These are phyloP conservation scores for Pinus albicaulis DNA, from an alignment of 75 land plant species.

Conservation along the genomic window DNA sequence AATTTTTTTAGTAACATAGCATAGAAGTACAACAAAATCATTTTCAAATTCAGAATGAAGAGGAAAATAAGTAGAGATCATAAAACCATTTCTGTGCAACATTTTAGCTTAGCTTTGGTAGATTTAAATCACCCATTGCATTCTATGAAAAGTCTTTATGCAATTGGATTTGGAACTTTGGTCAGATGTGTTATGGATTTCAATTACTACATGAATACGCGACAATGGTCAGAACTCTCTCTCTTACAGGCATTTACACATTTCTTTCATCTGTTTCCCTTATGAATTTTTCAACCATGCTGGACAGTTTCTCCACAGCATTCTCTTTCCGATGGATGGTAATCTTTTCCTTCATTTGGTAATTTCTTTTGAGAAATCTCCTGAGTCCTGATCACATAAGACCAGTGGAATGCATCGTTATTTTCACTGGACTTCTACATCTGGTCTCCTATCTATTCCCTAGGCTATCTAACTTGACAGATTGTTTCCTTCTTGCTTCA, in stretches of 20 bases:
- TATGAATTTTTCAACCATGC: neutral
- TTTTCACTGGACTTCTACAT: neutral
- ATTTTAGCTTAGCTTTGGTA: neutral
- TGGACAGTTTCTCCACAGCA: neutral
- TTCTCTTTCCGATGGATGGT: neutral
- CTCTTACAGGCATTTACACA: neutral
- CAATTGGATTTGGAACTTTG: neutral
- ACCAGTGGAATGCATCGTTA: neutral
- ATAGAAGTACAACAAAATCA: slow-evolving; percentile 4
- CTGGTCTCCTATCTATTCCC: neutral
- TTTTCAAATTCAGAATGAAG: slow-evolving; percentile 1
- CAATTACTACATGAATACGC: neutral
- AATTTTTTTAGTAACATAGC: neutral
- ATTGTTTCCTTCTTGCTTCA: neutral
- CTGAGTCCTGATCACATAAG: neutral
- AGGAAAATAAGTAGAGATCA: neutral
- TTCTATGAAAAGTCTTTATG: neutral
- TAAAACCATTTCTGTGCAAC: neutral
- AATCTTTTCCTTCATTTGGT: neutral
- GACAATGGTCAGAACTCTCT: neutral
- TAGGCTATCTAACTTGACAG: neutral
- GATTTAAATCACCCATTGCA: neutral
- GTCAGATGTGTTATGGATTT: neutral
- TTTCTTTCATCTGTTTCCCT: neutral
- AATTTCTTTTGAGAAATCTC: neutral